Base-by-base conservation (phyloP, 23 red algal species). In the Agarophyton chilense region DNA sequence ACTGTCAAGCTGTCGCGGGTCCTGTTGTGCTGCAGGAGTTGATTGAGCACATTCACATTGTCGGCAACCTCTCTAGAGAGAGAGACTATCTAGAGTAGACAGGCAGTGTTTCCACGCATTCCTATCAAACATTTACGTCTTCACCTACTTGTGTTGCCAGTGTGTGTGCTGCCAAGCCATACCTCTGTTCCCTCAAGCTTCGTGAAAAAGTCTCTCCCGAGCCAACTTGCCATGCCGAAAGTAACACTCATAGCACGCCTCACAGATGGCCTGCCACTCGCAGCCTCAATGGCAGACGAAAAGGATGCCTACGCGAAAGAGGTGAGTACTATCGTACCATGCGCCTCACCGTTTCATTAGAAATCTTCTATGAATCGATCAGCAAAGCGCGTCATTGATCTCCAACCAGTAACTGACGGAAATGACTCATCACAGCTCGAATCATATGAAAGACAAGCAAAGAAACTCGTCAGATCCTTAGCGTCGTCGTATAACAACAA, bases 221-320 rank as follows among this genome's bases (percentile, higher is more conserved):
- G 13, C 60, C 35, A 2, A 3, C 2, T 18, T 12, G 22, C 9
- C 5, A 98, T 98, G 96, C 96, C 96, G 19, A 98, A 95, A 58
- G 90, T 98, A 13, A 98, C 96, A 22, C 81, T 98, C 39, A 93
- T 98, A 40, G 88, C 86, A 45, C 89, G 96, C 29, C 74, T 95
- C 31, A 65, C 90, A 28, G 96, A 98, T 71, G 96, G 86, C 38
- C 80, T 98, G 40, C 93, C 96, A 73, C 85, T 98, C 17, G 77
- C 96, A 32, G 93, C 88, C 46, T 94, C 89, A 41, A 94, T 98
- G 92, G 90, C 92, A 34, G 93, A 95, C 81, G 93, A 95, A 39
- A 95, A 93, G 18, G 96, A 98, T 75, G 90, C 96, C 35, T 95
- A 95, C 53, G 88, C 88, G 34, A 82, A 89, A 29, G 96, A 98